Evolutionary conservation across 176 grass and related monocot genomes (phyloP).

Genomic region (Eleusine indica): DNA sequence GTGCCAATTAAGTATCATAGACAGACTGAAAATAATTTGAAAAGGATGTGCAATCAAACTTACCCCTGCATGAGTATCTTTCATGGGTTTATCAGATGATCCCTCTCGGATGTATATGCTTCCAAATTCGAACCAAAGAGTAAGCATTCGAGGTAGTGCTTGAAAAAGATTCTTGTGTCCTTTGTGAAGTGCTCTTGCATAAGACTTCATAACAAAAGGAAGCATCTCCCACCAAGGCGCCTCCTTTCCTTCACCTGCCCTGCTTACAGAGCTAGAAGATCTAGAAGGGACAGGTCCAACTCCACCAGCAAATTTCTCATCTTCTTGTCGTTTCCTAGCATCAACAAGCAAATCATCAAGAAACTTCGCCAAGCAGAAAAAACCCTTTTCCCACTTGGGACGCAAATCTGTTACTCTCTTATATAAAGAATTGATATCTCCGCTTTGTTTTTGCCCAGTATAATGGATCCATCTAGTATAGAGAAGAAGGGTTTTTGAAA

Average conservation of each 20-base stretch:
- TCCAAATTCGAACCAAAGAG: constrained; percentile 96
- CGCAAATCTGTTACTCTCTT: constrained; percentile 78
- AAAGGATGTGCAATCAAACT: constrained; percentile 19
- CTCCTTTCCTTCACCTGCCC: constrained; percentile 74
- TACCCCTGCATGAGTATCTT: constrained; percentile 66
- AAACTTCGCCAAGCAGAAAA: constrained; percentile 97
- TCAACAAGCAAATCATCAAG: constrained; percentile 93
- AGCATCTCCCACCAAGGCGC: constrained; percentile 74
- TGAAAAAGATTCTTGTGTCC: constrained; percentile 96
- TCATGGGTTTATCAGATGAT: constrained; percentile 62
- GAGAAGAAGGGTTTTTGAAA: constrained; percentile 92
- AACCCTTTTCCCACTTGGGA: constrained; percentile 95
- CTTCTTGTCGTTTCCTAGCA: constrained; percentile 92
- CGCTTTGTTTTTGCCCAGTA: constrained; percentile 90
- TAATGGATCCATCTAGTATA: constrained; percentile 99
- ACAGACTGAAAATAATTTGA: constrained; percentile 21
- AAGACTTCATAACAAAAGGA: constrained; percentile 63
- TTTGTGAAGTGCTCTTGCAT: constrained; percentile 90
- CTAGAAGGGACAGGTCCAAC: constrained; percentile 42
- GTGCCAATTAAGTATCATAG: constrained; percentile 18
- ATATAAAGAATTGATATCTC: constrained; percentile 81
- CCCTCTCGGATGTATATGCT: constrained; percentile 70
- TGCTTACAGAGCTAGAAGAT: constrained; percentile 52
- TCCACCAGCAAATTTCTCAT: constrained; percentile 58
- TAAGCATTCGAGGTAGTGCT: constrained; percentile 87